Evolutionary conservation across 768 basidiomycete species (phyloP).

Genomic region (Suillus cothurnatus): DNA sequence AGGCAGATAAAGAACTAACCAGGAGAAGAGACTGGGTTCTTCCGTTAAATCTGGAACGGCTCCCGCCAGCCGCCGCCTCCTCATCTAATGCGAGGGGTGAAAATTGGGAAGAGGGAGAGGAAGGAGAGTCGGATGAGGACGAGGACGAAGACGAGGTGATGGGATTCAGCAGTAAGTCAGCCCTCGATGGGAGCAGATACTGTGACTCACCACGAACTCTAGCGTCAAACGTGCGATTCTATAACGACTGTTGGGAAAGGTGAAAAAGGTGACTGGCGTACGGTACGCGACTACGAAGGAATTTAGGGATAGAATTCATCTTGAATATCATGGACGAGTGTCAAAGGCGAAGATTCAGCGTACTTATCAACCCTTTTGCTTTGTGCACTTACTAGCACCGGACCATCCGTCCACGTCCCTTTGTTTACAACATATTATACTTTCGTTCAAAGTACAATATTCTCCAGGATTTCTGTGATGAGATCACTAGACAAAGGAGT

Average conservation of each 20-base stretch:
- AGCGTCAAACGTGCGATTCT: slow-evolving; percentile 26
- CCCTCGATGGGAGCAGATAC: slow-evolving; percentile 10
- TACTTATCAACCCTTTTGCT: not conserved
- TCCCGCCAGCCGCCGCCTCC: slow-evolving; percentile 1
- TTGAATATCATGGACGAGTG: not conserved
- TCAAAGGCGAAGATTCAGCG: not conserved
- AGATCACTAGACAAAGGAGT: not conserved
- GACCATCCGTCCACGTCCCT: not conserved
- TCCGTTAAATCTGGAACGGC: not conserved
- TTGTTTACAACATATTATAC: not conserved
- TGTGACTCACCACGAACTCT: slow-evolving; percentile 6
- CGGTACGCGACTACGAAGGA: slow-evolving; percentile 34
- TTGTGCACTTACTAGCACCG: not conserved
- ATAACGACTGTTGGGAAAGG: slow-evolving; percentile 12
- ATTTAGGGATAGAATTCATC: slow-evolving; percentile 22
- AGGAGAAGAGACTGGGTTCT: not conserved
- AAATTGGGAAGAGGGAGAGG: slow-evolving; percentile 18
- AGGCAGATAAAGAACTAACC: not conserved
- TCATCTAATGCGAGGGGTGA: not conserved
- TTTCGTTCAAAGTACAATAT: not conserved
- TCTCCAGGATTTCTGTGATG: not conserved
- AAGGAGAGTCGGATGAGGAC: slow-evolving; percentile 18
- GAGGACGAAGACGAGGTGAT: slow-evolving; percentile 10
- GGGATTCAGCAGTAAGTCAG: slow-evolving; percentile 28
- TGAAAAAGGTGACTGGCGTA: slow-evolving; percentile 22